Evolutionary conservation across 2,329 filamentous ascomycete species (phyloP), one percentile per base, ranked within the genome.

Genomic region (Colletotrichum orchidophilum): DNA sequence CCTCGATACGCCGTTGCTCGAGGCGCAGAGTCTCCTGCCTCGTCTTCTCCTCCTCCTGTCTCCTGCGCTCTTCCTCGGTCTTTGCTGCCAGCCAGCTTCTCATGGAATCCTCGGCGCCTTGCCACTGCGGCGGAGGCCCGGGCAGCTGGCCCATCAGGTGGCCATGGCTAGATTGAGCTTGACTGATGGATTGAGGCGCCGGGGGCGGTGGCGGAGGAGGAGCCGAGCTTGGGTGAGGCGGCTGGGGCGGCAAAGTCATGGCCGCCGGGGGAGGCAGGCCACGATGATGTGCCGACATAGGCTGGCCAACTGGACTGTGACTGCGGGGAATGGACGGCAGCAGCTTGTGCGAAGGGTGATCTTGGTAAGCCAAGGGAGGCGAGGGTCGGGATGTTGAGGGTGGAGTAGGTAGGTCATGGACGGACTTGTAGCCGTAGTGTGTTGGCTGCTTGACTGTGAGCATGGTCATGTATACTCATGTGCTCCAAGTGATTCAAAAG

Each of bases 11-110:
- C 57, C 93, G 86, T 81, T 93, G 92, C 81, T 95, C 93, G 35
- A 94, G 81, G 29, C 90, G 90, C 53, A 93, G 81, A 35, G 84
- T 83, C 80, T 94, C 93, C 75, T 90, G 88, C 53, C 84, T 84
- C 26, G 88, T 90, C 76, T 87, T 92, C 80, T 94, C 92, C 80
- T 94, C 92, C 80, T 95, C 92, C 81, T 94, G 92, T 78, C 84
- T 91, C 72, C 90, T 87, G 77, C 87, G 90, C 77, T 95, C 93
- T 77, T 95, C 93, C 80, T 95, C 93, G 0, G 89, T 85, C 79
- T 91, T 94, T 63, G 92, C 90, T 65, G 88, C 82, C 26, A 94
- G 83, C 92, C 92, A 95, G 65, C 86, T 88, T 73, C 88, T 90
- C 90, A 93, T 93, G 3, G 90, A 87, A 46, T 94, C 92, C 76